A percentile compares a stretch with the other conserved stretches of the same genome.
Conservation (phyloP, 345 rosid genomes). For the Kandelia obovata region DNA sequence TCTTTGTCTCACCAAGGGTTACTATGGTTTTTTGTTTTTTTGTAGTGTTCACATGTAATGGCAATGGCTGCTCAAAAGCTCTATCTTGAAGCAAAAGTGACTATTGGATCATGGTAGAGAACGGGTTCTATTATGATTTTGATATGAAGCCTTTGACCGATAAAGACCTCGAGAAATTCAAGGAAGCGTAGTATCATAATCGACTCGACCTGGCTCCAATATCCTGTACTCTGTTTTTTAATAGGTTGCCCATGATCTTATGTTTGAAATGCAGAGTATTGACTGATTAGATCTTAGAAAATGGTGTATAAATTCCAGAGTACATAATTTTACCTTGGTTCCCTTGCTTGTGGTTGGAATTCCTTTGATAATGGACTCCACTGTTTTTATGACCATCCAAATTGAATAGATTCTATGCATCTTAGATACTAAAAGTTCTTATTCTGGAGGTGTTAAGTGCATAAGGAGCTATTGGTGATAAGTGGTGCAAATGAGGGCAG, state of each 20-base stretch:
- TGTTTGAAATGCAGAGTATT: background rate
- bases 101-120: slow-evolving; percentile 97
- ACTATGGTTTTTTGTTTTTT: background rate
- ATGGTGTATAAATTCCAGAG: background rate
- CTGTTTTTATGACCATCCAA: background rate
- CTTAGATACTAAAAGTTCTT: background rate
- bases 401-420: no score
- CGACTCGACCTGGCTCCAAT: no score
- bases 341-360: background rate
- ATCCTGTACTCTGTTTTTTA: background rate
- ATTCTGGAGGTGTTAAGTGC: background rate
- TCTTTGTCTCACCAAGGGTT: no score
- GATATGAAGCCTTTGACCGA: slow-evolving; percentile 90
- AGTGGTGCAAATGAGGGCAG: background rate
- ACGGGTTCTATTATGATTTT: slow-evolving; percentile 89
- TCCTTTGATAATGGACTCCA: background rate
- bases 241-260: background rate
- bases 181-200: no score
- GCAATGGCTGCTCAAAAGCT: slow-evolving; percentile 98
- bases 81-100: slow-evolving; percentile 85
- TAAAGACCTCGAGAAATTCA: slow-evolving; percentile 61
- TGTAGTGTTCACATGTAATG: slow-evolving; percentile 98
- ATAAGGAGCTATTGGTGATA: background rate
- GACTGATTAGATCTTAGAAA: background rate
- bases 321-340: background rate